Evolutionary conservation across 495 filamentous ascomycete genomes (phyloP), one percentile per base, ranked within the genome.

Genomic region (Tricharina praecox): DNA sequence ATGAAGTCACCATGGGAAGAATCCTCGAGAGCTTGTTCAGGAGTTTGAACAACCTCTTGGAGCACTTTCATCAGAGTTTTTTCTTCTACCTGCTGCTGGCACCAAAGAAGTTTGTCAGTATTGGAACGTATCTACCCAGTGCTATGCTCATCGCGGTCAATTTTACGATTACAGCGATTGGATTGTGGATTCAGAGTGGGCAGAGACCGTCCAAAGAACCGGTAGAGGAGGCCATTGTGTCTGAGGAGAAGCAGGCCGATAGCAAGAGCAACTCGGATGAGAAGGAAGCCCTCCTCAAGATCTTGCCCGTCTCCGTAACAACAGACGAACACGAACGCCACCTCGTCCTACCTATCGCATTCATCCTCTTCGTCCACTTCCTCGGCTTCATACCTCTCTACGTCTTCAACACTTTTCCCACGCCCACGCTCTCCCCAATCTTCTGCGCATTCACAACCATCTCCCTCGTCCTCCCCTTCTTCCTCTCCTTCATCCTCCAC

Each of bases 81-180:
- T 97, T 97, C 71, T 96, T 97, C 67, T 97, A 97, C 63, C 67
- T 97, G 20, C 74, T 97, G 15, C 85, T 97, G 74, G 78, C 85
- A 45, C 70, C 77, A 15, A 79, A 90, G 45, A 75, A 86, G 5
- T 97, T 96, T 63, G 92, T 96, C 46, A 95, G 88, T 63, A 97
- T 97, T 50, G 90, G 90, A 16, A 97, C 90, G 1, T 97, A 97
- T 57, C 69, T 97, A 3, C 90, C 92, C 3, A 93, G 85, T 63
- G 90, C 87, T 4, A 96, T 97, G 92, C 65, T 95, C 23, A 73
- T 97, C 47, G 92, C 92, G 5, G 79, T 72, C 19, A 95, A 87
- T 60, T 96, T 96, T 52, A 93, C 82, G 16, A 87, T 97, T 66
- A 92, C 84, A 70, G 83, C 88, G 5, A 90, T 97, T 53, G 77